Conservation (phyloP, 1,284 basidiomycete species). For the Lentinus polychrous region DNA sequence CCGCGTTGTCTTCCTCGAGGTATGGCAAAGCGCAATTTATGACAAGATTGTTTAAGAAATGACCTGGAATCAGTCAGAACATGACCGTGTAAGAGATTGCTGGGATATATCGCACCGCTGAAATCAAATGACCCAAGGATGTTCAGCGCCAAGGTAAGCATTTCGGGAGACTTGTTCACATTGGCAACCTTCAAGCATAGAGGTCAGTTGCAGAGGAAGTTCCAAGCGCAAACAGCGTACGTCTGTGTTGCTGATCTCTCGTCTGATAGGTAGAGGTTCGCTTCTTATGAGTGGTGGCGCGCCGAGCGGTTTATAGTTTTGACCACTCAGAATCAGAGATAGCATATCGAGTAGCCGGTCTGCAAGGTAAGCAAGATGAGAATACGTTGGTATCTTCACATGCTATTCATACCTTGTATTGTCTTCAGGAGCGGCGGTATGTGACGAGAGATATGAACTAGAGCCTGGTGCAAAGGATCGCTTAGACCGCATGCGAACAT, state of each 20-base stretch:
- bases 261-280: constrained; percentile 43
- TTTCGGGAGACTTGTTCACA: constrained; percentile 57
- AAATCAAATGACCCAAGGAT: constrained; percentile 96
- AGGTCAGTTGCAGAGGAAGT: constrained; percentile 1
- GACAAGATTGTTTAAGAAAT: constrained; percentile 95
- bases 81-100: not conserved
- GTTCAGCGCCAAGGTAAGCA: constrained; percentile 80
- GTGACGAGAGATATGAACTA: constrained; percentile 81
- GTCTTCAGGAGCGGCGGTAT: constrained; percentile 92
- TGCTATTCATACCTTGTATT: constrained; percentile 68
- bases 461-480: constrained; percentile 81
- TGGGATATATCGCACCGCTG: constrained; percentile 51
- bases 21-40: constrained; percentile 90
- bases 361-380: constrained; percentile 22
- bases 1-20: constrained; percentile 87
- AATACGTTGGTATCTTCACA: no score
- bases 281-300: constrained; percentile 55
- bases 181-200: not conserved
- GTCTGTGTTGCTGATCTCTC: constrained; percentile 58
- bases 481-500: constrained; percentile 96
- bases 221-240: constrained; percentile 24
- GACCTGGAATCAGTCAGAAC: constrained; percentile 43
- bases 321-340: constrained; percentile 75
- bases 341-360: constrained; percentile 85
- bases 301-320: constrained; percentile 81